Evolutionary conservation across 1,284 basidiomycete genomes (phyloP).

Genomic region (Macrocystidia cucumis): DNA sequence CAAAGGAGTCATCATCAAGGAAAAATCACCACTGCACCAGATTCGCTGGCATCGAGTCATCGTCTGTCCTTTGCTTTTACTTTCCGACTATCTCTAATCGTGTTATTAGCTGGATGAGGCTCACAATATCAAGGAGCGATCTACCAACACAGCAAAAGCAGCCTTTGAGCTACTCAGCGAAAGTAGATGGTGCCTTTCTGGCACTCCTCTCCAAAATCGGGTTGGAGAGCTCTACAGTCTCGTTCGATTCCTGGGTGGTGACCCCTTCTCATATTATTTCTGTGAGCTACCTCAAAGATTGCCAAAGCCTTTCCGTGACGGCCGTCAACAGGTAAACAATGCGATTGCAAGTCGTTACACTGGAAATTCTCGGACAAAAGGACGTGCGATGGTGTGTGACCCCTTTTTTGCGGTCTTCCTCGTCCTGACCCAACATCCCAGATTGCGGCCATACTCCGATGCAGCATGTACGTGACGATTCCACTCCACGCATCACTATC

Average conservation of each 20-base stretch:
- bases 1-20: slow-evolving; percentile 81
- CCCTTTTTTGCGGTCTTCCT: not conserved
- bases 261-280: slow-evolving; percentile 90
- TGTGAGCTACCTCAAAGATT: slow-evolving; percentile 46
- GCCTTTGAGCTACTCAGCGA: slow-evolving; percentile 82
- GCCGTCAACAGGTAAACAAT: slow-evolving; percentile 56
- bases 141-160: slow-evolving; percentile 95
- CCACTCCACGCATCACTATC: slow-evolving; percentile 1
- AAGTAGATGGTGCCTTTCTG: slow-evolving; percentile 94
- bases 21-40: slow-evolving; percentile 81
- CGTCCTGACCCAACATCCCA: slow-evolving; percentile 17
- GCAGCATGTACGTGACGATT: slow-evolving; percentile 63
- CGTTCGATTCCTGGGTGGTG: slow-evolving; percentile 86
- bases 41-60: slow-evolving; percentile 84
- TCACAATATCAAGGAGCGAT: slow-evolving; percentile 95
- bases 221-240: slow-evolving; percentile 98
- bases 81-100: slow-evolving; percentile 1
- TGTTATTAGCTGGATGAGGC: slow-evolving; percentile 92
- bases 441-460: slow-evolving; percentile 92
- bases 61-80: slow-evolving; percentile 25
- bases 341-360: slow-evolving; percentile 84
- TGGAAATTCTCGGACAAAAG: slow-evolving; percentile 86
- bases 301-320: too few species aligned
- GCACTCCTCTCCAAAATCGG: slow-evolving; percentile 95
- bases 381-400: slow-evolving; percentile 69